phyloP scores from a whole-genome alignment of 345 rosid genomes.

The Microthlaspi erraticum region DNA sequence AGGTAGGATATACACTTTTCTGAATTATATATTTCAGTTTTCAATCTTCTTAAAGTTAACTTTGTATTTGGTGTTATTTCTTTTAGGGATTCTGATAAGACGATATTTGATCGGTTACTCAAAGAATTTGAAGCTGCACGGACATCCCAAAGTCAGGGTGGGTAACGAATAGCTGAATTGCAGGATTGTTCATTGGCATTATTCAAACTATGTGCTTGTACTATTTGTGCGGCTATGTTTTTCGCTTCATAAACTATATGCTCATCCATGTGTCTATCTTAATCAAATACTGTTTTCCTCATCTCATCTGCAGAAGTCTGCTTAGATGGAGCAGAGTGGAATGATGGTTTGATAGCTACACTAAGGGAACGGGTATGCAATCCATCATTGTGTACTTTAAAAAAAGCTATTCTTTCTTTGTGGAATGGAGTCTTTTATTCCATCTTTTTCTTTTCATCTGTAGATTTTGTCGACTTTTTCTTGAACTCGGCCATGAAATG shows the following conservation, averaged over 20 bases:
- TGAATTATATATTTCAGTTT: background rate
- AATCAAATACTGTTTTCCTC: slow-evolving; percentile 4
- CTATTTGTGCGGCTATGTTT: slow-evolving; percentile 10
- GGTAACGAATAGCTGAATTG: slow-evolving; percentile 20
- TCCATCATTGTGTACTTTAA: slow-evolving; percentile 30
- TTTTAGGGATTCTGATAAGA: slow-evolving; percentile 90
- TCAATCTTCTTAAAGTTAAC: slow-evolving; percentile 7
- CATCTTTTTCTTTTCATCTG: slow-evolving; percentile 8
- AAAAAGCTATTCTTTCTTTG: background rate
- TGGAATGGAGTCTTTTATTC: background rate
- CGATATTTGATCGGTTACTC: slow-evolving; percentile 77
- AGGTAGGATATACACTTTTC: slow-evolving; percentile 51
- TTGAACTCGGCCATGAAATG: slow-evolving; percentile 22
- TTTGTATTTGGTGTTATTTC: slow-evolving; percentile 15
- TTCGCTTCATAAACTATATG: slow-evolving; percentile 6
- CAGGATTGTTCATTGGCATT: slow-evolving; percentile 14
- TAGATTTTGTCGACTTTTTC: slow-evolving; percentile 5
- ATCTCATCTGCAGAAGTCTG: slow-evolving; percentile 60
- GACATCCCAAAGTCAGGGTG: slow-evolving; percentile 85
- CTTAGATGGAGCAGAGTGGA: slow-evolving; percentile 90
- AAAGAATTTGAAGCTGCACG: slow-evolving; percentile 90
- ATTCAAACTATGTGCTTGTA: background rate
- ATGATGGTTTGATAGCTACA: slow-evolving; percentile 90
- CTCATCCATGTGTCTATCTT: slow-evolving; percentile 15
- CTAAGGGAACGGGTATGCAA: slow-evolving; percentile 83